A percentile compares a stretch with the other conserved stretches of the same genome.
These are phyloP conservation scores for Stephania yunnanensis DNA, from an alignment of 164 flowering plant genomes.

Conservation along the genomic window DNA sequence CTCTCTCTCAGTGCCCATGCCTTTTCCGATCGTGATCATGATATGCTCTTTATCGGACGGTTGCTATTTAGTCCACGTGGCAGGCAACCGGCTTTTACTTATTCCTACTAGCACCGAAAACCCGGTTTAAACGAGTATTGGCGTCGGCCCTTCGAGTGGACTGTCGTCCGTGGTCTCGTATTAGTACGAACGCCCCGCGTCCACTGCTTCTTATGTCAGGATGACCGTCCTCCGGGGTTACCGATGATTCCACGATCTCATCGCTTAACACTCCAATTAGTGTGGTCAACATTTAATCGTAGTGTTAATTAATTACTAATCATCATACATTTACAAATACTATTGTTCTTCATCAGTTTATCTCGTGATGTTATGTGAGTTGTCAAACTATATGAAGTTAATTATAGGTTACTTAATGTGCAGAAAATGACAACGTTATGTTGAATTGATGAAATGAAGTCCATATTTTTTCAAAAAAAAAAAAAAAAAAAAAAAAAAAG, in stretches of 20 bases:
- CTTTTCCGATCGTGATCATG: not conserved
- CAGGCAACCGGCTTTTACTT: slow-evolving; percentile 41
- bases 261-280: too few relatives aligned
- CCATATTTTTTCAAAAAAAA: too few relatives aligned
- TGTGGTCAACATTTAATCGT: too few relatives aligned
- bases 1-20: not conserved
- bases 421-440: too few relatives aligned
- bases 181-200: not conserved
- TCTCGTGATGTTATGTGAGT: too few relatives aligned
- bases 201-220: not conserved
- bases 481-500: too few relatives aligned
- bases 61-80: slow-evolving; percentile 32
- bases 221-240: not conserved
- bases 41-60: slow-evolving; percentile 28
- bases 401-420: too few relatives aligned
- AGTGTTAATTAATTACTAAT: too few relatives aligned
- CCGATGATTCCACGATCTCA: not conserved
- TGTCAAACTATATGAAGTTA: too few relatives aligned
- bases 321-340: too few relatives aligned
- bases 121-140: slow-evolving; percentile 33
- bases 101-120: slow-evolving; percentile 76
- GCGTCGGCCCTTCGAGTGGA: not conserved
- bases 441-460: too few relatives aligned
- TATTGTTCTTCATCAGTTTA: too few relatives aligned
- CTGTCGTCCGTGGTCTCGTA: not conserved